These are phyloP conservation scores for Hemerocallis citrina DNA, from an alignment of 106 monocot species.

Conservation along the genomic window DNA sequence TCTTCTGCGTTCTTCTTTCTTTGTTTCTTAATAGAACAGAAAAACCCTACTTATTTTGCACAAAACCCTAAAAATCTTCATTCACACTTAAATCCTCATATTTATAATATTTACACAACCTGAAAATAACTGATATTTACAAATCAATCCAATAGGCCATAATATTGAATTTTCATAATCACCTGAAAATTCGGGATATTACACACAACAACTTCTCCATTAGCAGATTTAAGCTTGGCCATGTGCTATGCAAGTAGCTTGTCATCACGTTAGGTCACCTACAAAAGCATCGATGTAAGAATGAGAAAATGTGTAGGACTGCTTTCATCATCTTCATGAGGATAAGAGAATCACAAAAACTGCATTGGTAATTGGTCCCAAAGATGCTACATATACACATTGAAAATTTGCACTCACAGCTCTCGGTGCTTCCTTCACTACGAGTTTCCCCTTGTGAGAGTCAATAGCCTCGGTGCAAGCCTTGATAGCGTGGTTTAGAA, in stretches of 20 bases:
- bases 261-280: slow-evolving; percentile 75
- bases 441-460: slow-evolving; percentile 59
- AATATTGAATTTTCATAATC: no score
- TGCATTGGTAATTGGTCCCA: neutral
- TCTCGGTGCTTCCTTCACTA: slow-evolving; percentile 73
- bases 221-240: slow-evolving; percentile 43
- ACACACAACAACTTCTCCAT: slow-evolving; percentile 59
- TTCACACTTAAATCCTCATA: no score
- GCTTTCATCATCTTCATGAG: neutral
- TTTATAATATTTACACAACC: no score
- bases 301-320: neutral
- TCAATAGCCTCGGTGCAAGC: slow-evolving; percentile 64
- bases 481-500: slow-evolving; percentile 56
- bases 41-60: no score
- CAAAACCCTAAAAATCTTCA: no score
- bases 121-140: no score
- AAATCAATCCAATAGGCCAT: no score
- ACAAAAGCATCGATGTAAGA: neutral
- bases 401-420: slow-evolving; percentile 55
- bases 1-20: no score
- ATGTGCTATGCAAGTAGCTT: slow-evolving; percentile 70
- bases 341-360: neutral
- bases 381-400: neutral
- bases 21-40: no score
- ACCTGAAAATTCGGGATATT: no score